Evolutionary conservation across 2,329 filamentous ascomycete species (phyloP).

Genomic region (Penicillium capsulatum): DNA sequence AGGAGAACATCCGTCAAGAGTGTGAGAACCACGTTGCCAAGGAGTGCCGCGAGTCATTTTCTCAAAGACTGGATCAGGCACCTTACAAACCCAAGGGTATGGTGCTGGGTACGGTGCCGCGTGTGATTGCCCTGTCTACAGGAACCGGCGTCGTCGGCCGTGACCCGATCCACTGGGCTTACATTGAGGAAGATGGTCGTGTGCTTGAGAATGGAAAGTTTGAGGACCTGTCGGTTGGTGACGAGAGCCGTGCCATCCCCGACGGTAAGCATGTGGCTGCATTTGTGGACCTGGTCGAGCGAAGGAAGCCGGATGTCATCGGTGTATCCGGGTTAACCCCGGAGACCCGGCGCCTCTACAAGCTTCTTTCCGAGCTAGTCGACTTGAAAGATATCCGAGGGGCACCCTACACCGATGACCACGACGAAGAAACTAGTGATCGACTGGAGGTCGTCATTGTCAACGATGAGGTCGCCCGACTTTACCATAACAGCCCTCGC

Average conservation of each 20-base stretch:
- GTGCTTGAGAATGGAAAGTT: conserved; percentile 88
- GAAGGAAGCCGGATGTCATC: conserved; percentile 82
- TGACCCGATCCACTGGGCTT: conserved; percentile 85
- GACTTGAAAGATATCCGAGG: conserved; percentile 72
- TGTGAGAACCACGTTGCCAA: conserved; percentile 92
- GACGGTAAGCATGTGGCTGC: conserved; percentile 62
- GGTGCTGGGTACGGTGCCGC: conserved; percentile 79
- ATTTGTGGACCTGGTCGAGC: conserved; percentile 74
- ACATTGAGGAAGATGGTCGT: conserved; percentile 86
- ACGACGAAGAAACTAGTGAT: conserved; percentile 69
- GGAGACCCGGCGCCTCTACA: conserved; percentile 77
- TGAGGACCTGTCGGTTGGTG: conserved; percentile 65
- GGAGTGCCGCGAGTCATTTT: conserved; percentile 82
- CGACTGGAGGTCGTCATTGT: conserved; percentile 83
- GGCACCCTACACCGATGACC: conserved; percentile 80
- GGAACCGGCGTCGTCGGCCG: conserved; percentile 69
- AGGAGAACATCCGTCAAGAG: conserved; percentile 87
- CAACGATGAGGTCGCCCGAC: conserved; percentile 93
- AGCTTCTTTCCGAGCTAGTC: conserved; percentile 74
- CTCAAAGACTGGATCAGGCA: conserved; percentile 85
- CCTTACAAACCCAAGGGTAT: conserved; percentile 94
- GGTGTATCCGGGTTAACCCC: conserved; percentile 84
- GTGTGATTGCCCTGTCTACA: conserved; percentile 81
- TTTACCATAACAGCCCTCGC: conserved; percentile 87
- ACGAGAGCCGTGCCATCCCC: conserved; percentile 62